Base-by-base conservation (phyloP, 257 asterid genomes). In the Perilla frutescens region DNA sequence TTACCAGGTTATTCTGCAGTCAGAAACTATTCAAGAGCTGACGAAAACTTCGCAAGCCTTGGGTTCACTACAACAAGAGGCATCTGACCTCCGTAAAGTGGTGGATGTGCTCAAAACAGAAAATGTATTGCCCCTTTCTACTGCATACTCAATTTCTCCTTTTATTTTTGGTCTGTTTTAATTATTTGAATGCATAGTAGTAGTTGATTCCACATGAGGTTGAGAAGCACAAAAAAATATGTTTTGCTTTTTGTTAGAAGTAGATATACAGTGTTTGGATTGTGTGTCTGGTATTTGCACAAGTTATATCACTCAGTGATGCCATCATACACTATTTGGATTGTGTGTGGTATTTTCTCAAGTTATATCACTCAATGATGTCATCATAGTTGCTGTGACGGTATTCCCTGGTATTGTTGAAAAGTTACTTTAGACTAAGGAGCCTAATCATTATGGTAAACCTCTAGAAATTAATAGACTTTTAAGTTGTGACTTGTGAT, bases 1-100 rank as follows among this genome's bases (percentile, higher is more conserved):
- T 62, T 37, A 74, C 57, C 80, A 92, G 96, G 97, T 94, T 72
- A 83, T 91, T 75, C 83, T 91, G 44, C 99, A 91, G 76, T 94
- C 98, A 5, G 97, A 90, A 74, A 94, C 99, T 65, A 94, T 94
- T 83, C 96, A 94, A 78, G 98, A 94, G 81, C 78, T 94, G 88
- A 94, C 89, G 7, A 90, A 82, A 87, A 90, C 99, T 26, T 94
- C 99, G 3, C 86, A 88, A 69, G 90, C 96, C 41, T 81, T 92
- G 86, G 85, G 92, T 81, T 70, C 84, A 29, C 75, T 81, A 9
- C 96, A 91, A 71, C 88, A 77, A 55, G 97, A 90, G 80, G 81
- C 86, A 72, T 87, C 92, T 78, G 86, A 87, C 82, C 93, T 94
- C 72, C 96, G 84, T 72, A 86, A 86, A 84, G 76, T 75, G 74